Evolutionary conservation across 2,329 filamentous ascomycete species (phyloP).

Genomic region (Fusarium sulawesiense): DNA sequence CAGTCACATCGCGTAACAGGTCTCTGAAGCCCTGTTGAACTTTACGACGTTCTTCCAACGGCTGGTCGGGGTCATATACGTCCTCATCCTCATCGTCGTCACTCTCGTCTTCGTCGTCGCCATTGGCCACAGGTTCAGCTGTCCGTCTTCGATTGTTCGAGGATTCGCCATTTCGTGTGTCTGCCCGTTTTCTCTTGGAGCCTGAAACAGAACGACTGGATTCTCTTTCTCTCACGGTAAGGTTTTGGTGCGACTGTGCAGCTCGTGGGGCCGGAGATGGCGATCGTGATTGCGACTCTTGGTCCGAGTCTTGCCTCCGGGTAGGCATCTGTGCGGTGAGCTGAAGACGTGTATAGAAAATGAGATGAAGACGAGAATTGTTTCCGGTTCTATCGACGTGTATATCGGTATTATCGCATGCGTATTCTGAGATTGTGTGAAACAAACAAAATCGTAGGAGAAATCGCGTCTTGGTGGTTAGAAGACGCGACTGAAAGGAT

Average conservation of each 20-base stretch:
- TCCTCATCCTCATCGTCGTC: slow-evolving; percentile 46
- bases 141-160: slow-evolving; percentile 45
- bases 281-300: slow-evolving; percentile 39
- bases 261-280: slow-evolving; percentile 36
- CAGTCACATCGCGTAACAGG: slow-evolving; percentile 68
- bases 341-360: neutral
- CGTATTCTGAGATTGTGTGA: neutral
- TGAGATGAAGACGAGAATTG: neutral
- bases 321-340: slow-evolving; percentile 43
- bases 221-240: slow-evolving; percentile 46
- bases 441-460: slow-evolving; percentile 1
- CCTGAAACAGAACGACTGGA: slow-evolving; percentile 39
- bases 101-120: slow-evolving; percentile 32
- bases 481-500: slow-evolving; percentile 22
- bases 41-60: slow-evolving; percentile 76
- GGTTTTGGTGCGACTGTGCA: slow-evolving; percentile 35
- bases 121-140: slow-evolving; percentile 32
- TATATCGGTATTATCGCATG: neutral
- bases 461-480: slow-evolving; percentile 19
- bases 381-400: neutral
- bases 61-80: slow-evolving; percentile 85
- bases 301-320: slow-evolving; percentile 35
- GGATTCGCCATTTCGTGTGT: slow-evolving; percentile 38
- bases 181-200: slow-evolving; percentile 50
- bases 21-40: slow-evolving; percentile 78